Conservation (phyloP, 495 filamentous ascomycete species). For the Glutinoglossum americanum region DNA sequence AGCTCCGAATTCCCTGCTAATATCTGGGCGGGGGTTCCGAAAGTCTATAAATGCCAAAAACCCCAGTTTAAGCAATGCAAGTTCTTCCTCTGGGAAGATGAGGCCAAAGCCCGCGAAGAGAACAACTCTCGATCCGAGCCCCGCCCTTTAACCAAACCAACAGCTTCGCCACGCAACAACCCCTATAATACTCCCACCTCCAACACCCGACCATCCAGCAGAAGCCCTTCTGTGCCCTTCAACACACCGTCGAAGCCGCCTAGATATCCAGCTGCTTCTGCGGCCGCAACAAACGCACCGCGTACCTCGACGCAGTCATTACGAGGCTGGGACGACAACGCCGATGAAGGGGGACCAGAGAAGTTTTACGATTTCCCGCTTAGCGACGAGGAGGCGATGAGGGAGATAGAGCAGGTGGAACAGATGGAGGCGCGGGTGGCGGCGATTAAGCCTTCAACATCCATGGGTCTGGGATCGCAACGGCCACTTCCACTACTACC, state of each 20-base stretch:
- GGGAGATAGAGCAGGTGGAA: not conserved
- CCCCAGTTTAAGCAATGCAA: conserved; percentile 27
- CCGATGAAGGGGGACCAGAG: conserved; percentile 16
- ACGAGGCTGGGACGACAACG: not conserved
- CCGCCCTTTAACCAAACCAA: not conserved
- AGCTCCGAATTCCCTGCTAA: not conserved
- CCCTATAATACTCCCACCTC: not conserved
- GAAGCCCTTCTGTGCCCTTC: not conserved
- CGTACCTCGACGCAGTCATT: not conserved
- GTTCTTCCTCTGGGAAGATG: conserved; percentile 52
- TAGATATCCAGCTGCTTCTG: not conserved
- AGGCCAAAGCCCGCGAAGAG: conserved; percentile 34
- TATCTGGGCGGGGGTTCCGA: not conserved
- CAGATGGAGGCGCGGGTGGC: conserved; percentile 5
- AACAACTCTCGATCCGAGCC: conserved; percentile 25
- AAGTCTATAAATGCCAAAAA: conserved; percentile 41
- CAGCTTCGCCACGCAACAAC: not conserved
- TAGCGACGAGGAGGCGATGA: conserved; percentile 17
- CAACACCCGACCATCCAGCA: no score
- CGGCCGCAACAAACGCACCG: not conserved
- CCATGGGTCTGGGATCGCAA: not conserved
- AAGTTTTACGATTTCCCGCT: conserved; percentile 24
- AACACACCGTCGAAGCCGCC: not conserved
- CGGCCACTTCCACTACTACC: not conserved
- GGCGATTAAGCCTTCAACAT: not conserved